A percentile compares a stretch with the other conserved stretches of the same genome.
These are phyloP conservation scores for Phanerodontia chrysosporium DNA, from an alignment of 768 basidiomycete genomes.

Conservation along the genomic window DNA sequence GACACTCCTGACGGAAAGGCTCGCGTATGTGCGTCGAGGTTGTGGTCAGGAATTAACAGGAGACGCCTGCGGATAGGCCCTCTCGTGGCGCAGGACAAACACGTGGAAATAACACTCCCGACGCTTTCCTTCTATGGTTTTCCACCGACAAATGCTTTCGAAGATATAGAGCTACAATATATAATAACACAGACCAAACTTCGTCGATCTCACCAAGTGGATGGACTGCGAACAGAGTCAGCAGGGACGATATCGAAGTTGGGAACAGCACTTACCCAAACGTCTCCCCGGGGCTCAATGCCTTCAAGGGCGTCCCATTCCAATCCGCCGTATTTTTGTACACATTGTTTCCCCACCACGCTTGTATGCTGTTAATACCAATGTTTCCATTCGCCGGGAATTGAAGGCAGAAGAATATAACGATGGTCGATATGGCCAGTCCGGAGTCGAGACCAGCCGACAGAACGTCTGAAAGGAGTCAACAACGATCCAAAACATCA, in stretches of 20 bases:
- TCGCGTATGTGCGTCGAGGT: background rate
- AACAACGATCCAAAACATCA: background rate
- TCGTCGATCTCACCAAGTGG: too few relatives aligned
- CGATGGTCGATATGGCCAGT: conserved; percentile 20
- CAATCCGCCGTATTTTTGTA: conserved; percentile 29
- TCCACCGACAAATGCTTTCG: too few relatives aligned
- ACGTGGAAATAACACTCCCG: background rate
- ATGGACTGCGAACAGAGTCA: too few relatives aligned
- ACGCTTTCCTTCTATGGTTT: background rate
- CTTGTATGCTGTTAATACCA: conserved; percentile 28
- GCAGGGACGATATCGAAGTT: too few relatives aligned
- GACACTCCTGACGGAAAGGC: background rate
- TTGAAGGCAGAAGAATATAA: conserved; percentile 31
- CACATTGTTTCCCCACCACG: conserved; percentile 37
- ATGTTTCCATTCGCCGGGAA: conserved; percentile 31
- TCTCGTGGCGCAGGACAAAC: background rate
- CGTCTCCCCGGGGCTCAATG: conserved; percentile 16
- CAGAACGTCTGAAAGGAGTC: background rate
- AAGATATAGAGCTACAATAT: too few relatives aligned
- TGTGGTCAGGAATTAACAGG: background rate
- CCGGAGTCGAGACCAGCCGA: background rate
- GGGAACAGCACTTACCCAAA: conserved; percentile 33
- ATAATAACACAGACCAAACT: too few relatives aligned
- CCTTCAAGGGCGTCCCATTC: conserved; percentile 18
- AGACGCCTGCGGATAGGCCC: background rate